Conservation (phyloP, 2,329 filamentous ascomycete species). For the Beauveria asiatica region DNA sequence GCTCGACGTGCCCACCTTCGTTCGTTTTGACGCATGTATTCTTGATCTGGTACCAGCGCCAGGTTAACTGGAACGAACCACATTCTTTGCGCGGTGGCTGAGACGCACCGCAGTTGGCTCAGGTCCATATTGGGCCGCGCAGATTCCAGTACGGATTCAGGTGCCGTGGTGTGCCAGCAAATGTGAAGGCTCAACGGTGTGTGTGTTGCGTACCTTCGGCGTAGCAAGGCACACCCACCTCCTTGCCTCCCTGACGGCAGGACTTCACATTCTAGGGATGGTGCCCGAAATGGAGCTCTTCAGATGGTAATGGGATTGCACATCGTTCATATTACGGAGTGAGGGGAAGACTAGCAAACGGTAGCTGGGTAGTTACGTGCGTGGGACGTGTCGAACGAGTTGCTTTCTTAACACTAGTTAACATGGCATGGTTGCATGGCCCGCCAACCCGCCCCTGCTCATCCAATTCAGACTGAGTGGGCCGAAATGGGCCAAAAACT, state of each 20-base stretch:
- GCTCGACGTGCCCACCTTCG: no score
- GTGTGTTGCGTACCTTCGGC: neutral
- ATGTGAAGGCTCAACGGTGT: neutral
- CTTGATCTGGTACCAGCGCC: no score
- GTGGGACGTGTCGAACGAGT: no score
- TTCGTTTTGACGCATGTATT: neutral
- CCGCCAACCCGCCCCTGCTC: neutral
- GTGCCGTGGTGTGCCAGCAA: neutral
- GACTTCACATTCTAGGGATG: slow-evolving; percentile 1
- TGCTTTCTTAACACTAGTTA: no score
- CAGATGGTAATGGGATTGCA: neutral
- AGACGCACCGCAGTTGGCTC: neutral
- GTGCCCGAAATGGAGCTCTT: slow-evolving; percentile 7
- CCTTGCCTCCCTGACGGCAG: neutral
- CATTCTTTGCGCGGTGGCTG: no score
- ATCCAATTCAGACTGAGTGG: neutral
- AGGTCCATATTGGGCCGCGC: neutral
- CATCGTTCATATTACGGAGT: neutral
- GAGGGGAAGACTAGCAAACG: neutral
- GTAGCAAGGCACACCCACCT: neutral
- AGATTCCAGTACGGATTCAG: neutral
- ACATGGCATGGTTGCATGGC: no score
- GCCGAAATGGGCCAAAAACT: neutral
- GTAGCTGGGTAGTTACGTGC: neutral
- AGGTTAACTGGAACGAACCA: no score